Conservation (phyloP, 2,329 filamentous ascomycete species). For the Arthrinium puccinioides region DNA sequence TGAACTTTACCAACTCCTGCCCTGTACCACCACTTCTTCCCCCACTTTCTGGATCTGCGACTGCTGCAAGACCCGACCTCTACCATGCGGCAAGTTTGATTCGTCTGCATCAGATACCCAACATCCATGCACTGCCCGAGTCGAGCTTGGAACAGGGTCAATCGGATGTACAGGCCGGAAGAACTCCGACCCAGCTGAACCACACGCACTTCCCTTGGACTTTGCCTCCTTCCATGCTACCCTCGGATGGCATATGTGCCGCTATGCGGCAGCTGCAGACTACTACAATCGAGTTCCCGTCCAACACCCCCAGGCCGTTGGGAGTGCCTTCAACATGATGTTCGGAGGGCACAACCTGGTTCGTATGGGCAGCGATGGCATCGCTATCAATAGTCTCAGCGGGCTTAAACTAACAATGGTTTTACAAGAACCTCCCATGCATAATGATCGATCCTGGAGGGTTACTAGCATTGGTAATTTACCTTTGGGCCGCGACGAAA, state of each 20-base stretch:
- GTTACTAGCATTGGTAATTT: slow-evolving; percentile 78
- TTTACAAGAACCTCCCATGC: slow-evolving; percentile 44
- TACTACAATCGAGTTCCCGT: slow-evolving; percentile 58
- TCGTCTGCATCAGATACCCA: slow-evolving; percentile 70
- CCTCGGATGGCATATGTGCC: slow-evolving; percentile 68
- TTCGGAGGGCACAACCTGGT: slow-evolving; percentile 40
- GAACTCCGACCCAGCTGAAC: too few species aligned
- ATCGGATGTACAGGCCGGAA: too few species aligned
- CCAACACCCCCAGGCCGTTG: slow-evolving; percentile 32
- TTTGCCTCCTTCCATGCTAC: slow-evolving; percentile 67
- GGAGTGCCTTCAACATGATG: slow-evolving; percentile 36
- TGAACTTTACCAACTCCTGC: slow-evolving; percentile 54
- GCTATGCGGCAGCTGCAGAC: slow-evolving; percentile 64
- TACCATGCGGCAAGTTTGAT: slow-evolving; percentile 87
- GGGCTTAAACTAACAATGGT: slow-evolving; percentile 60
- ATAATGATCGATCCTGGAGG: slow-evolving; percentile 47
- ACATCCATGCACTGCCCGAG: slow-evolving; percentile 37
- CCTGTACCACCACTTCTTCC: slow-evolving; percentile 51
- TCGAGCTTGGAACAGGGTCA: slow-evolving; percentile 6
- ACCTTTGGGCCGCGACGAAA: slow-evolving; percentile 79
- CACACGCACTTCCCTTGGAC: slow-evolving; percentile 93
- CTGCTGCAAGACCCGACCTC: slow-evolving; percentile 70
- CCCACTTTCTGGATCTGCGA: slow-evolving; percentile 69
- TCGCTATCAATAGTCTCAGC: slow-evolving; percentile 44
- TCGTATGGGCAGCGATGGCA: slow-evolving; percentile 35